Base-by-base conservation (phyloP, 2,329 filamentous ascomycete genomes). In the Cryphonectria naterciae region DNA sequence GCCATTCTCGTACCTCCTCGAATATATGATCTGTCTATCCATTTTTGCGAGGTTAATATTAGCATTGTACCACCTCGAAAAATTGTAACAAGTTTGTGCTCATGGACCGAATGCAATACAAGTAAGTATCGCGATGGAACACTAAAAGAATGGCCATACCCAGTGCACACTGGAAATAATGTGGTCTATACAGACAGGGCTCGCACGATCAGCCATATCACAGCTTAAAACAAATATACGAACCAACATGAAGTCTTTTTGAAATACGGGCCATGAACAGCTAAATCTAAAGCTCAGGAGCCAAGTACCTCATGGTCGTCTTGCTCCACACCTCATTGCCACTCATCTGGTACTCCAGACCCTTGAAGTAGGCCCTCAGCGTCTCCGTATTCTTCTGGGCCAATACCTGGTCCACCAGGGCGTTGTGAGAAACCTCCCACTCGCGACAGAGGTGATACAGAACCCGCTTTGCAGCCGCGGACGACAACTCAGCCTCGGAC, bases 341-440 rank as follows among this genome's bases (percentile, higher is more conserved):
- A 69, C 69, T 74, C 75, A 74, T 78, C 72, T 76, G 73, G 67
- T 77, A 79, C 68, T 81, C 77, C 37, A 82, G 56, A 0, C 80
- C 79, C 58, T 79, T 75, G 35, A 80, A 63, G 68, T 80, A 82
- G 11, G 62, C 65, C 32, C 66, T 68, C 11, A 78, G 22, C 8
- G 28, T 63, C 58, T 37, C n/a, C 1, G 52, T 63, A 39, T 43
- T 60, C 25, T 6, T 8, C 10, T 69, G 63, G 1, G 35, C 22
- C 3, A 70, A 10, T 13, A 74, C 54, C 61, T 70, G 64, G 28
- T 58, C 56, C 22, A 71, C 74, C 41, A 76, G 64, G 6, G 60
- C 65, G 17, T 71, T 28, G 65, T 78, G 75, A 4, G 39, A 37
- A 1, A 67, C 17, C 65, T 75, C 74, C 73, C 72, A 73, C 56